Conservation (phyloP, 768 basidiomycete species). For the Lactarius psammicola region DNA sequence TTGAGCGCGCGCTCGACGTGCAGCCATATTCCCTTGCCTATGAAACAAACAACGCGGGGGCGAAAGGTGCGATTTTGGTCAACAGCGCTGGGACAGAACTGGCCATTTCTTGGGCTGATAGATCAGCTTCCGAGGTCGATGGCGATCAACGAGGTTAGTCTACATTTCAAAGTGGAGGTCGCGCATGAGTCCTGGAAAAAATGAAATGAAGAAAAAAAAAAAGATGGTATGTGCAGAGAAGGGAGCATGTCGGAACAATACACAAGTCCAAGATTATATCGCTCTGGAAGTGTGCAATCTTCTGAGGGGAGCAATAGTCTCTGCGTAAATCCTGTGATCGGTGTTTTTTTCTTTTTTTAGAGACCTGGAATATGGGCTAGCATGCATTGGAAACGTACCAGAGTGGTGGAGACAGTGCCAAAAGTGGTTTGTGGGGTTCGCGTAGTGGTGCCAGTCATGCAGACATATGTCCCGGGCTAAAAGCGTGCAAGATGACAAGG, state of each 20-base stretch:
- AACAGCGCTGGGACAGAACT: conserved; percentile 58
- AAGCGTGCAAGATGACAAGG: no score
- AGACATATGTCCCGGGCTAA: conserved; percentile 68
- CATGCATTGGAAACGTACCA: conserved; percentile 39
- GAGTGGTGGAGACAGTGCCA: conserved; percentile 70
- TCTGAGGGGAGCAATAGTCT: conserved; percentile 54
- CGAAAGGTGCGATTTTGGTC: conserved; percentile 53
- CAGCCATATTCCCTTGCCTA: conserved; percentile 69
- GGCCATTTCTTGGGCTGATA: conserved; percentile 51
- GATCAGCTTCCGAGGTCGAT: conserved; percentile 61
- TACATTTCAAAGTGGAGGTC: conserved; percentile 32
- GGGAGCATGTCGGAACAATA: conserved; percentile 9
- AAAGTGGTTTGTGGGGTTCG: conserved; percentile 79
- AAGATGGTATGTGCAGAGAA: background rate
- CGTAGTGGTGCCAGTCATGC: conserved; percentile 78
- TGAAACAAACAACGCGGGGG: conserved; percentile 73
- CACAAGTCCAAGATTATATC: conserved; percentile 68
- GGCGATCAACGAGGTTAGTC: conserved; percentile 79
- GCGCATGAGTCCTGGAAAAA: background rate
- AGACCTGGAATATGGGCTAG: background rate
- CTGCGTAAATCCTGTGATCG: conserved; percentile 53
- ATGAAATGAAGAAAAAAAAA: background rate
- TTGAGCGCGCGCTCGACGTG: conserved; percentile 40
- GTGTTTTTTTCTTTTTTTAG: background rate
- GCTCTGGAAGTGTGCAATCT: conserved; percentile 56